phyloP scores from a whole-genome alignment of 805 yeast species.

The Cyberlindnera misumaiensis region DNA sequence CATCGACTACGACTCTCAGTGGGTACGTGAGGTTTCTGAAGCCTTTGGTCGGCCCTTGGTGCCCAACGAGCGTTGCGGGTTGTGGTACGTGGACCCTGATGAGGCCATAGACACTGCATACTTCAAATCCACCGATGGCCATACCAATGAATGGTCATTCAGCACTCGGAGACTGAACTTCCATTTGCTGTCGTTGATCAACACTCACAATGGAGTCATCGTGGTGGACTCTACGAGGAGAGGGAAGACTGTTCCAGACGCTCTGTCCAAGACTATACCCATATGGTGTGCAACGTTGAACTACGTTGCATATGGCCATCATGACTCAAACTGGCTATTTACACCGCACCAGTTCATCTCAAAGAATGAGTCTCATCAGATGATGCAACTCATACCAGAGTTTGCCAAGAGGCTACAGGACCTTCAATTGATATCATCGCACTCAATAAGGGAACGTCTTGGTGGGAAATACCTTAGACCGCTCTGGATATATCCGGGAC shows the following conservation, averaged over 20 bases:
- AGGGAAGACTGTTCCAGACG: slow-evolving; percentile 83
- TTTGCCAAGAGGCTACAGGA: slow-evolving; percentile 40
- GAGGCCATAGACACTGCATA: slow-evolving; percentile 44
- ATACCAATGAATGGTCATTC: slow-evolving; percentile 73
- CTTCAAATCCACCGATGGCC: slow-evolving; percentile 92
- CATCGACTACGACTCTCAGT: slow-evolving; percentile 55
- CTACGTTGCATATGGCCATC: slow-evolving; percentile 29
- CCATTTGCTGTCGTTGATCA: slow-evolving; percentile 52
- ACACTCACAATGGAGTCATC: slow-evolving; percentile 38
- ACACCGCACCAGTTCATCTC: slow-evolving; percentile 52
- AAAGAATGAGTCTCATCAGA: slow-evolving; percentile 47
- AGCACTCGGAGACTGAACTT: slow-evolving; percentile 67
- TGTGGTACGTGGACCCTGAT: slow-evolving; percentile 66
- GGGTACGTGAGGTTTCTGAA: slow-evolving; percentile 35
- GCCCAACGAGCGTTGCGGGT: slow-evolving; percentile 83
- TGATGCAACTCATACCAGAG: slow-evolving; percentile 37
- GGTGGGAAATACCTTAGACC: slow-evolving; percentile 52
- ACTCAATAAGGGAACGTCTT: slow-evolving; percentile 26
- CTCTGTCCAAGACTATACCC: slow-evolving; percentile 80
- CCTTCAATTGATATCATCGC: slow-evolving; percentile 33
- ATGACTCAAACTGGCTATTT: slow-evolving; percentile 30
- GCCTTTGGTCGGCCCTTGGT: slow-evolving; percentile 37
- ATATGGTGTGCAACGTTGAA: slow-evolving; percentile 86
- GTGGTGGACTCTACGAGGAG: slow-evolving; percentile 81
- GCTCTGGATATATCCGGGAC: slow-evolving; percentile 61